Evolutionary conservation across 169 alveolate genomes (phyloP).

Genomic region (Theileria luwenshuni): DNA sequence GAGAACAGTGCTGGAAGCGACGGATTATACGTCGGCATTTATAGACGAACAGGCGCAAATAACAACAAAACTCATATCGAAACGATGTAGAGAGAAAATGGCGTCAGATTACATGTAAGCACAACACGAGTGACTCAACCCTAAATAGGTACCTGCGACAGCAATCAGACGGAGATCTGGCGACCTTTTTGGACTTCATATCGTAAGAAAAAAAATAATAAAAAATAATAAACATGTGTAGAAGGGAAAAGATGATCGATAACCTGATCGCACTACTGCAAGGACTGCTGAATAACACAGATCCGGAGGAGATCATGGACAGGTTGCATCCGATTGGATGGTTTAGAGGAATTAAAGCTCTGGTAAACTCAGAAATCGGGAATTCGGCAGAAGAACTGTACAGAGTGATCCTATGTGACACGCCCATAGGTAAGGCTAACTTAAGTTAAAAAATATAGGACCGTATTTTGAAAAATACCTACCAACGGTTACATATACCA

Average conservation of each 20-base stretch:
- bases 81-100: slow-evolving; percentile 91
- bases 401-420: slow-evolving; percentile 94
- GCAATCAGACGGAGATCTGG: slow-evolving; percentile 87
- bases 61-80: slow-evolving; percentile 88
- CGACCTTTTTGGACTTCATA: slow-evolving; percentile 83
- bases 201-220: slow-evolving; percentile 68
- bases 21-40: slow-evolving; percentile 94
- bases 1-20: slow-evolving; percentile 93
- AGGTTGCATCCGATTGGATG: slow-evolving; percentile 97
- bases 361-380: slow-evolving; percentile 91
- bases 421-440: slow-evolving; percentile 91
- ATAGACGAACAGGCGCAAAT: slow-evolving; percentile 92
- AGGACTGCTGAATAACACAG: slow-evolving; percentile 92
- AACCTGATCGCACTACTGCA: slow-evolving; percentile 97
- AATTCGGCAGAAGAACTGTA: slow-evolving; percentile 94
- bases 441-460: slow-evolving; percentile 17
- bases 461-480: slow-evolving; percentile 72
- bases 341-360: slow-evolving; percentile 95
- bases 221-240: slow-evolving; percentile 23
- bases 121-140: slow-evolving; percentile 65
- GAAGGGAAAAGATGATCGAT: slow-evolving; percentile 96
- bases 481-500: slow-evolving; percentile 49
- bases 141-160: slow-evolving; percentile 79
- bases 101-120: slow-evolving; percentile 91
- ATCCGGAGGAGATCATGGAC: slow-evolving; percentile 88